These are phyloP conservation scores for Globisporangium carolinianum DNA, from an alignment of 352 stramenopile genomes.

Conservation along the genomic window DNA sequence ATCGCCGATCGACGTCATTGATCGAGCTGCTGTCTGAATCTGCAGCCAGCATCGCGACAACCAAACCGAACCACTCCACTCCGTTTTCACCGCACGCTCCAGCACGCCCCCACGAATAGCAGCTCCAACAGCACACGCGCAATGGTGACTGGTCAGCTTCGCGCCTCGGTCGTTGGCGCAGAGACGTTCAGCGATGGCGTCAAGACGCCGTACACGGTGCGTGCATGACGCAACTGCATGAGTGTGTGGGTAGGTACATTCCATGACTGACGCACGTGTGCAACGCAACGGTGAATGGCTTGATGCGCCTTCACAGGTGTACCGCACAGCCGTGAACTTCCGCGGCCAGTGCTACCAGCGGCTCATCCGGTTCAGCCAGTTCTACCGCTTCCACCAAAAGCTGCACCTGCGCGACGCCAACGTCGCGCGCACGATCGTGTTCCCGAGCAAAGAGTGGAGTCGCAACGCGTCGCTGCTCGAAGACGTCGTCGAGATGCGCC, in stretches of 20 bases:
- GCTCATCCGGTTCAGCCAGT: slow-evolving; percentile 62
- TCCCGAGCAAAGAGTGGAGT: slow-evolving; percentile 53
- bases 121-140: not conserved
- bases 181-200: slow-evolving; percentile 34
- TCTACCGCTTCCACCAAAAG: slow-evolving; percentile 35
- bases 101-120: not conserved
- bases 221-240: not conserved
- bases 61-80: not conserved
- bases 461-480: slow-evolving; percentile 40
- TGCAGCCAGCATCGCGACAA: not conserved
- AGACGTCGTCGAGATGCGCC: slow-evolving; percentile 54
- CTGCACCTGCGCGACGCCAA: slow-evolving; percentile 26
- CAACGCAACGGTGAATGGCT: not conserved
- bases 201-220: slow-evolving; percentile 44
- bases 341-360: slow-evolving; percentile 59
- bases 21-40: too few species aligned
- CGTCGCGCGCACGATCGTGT: slow-evolving; percentile 16
- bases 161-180: slow-evolving; percentile 60
- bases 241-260: not conserved
- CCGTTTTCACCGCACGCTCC: not conserved
- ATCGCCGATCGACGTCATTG: too few species aligned
- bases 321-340: slow-evolving; percentile 65
- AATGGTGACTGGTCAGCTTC: slow-evolving; percentile 33
- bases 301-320: slow-evolving; percentile 28
- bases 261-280: not conserved